Evolutionary conservation across 2,329 filamentous ascomycete species (phyloP).

Genomic region (Fusarium sororula): DNA sequence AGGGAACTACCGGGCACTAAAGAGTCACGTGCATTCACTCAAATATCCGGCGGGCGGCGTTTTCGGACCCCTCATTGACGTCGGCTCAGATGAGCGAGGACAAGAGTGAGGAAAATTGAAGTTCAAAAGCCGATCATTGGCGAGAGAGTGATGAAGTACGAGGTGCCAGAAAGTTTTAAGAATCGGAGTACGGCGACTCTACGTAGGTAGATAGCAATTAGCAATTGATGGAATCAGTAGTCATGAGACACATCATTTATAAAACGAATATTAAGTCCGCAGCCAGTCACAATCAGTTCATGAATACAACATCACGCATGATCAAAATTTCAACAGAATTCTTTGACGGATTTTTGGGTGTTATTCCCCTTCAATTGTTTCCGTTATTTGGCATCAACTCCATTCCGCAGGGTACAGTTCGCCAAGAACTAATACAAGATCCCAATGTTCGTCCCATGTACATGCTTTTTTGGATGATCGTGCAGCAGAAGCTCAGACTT

Average conservation of each 20-base stretch:
- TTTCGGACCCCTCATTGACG: constrained; percentile 39
- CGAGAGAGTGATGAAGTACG: neutral
- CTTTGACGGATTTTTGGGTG: constrained; percentile 29
- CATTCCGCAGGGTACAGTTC: constrained; percentile 38
- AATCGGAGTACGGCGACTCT: neutral
- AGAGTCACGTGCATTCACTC: constrained; percentile 46
- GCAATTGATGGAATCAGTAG: neutral
- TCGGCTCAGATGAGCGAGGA: neutral
- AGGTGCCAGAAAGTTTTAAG: neutral
- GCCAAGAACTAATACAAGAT: constrained; percentile 46
- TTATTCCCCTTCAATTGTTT: constrained; percentile 41
- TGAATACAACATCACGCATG: neutral
- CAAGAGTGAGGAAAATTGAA: neutral
- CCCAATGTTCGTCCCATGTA: constrained; percentile 40
- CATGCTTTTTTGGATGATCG: constrained; percentile 39
- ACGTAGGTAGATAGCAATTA: neutral
- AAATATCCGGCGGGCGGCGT: constrained; percentile 23
- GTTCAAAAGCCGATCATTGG: neutral
- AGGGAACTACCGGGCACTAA: constrained; percentile 45
- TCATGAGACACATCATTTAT: neutral
- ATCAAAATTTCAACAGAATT: neutral
- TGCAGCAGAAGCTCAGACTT: constrained; percentile 44
- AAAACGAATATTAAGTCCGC: neutral
- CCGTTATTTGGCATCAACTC: constrained; percentile 43
- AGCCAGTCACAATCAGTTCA: neutral